Evolutionary conservation across 75 land plant genomes (phyloP), one percentile per base, ranked within the genome.

Genomic region (Larix kaempferi): DNA sequence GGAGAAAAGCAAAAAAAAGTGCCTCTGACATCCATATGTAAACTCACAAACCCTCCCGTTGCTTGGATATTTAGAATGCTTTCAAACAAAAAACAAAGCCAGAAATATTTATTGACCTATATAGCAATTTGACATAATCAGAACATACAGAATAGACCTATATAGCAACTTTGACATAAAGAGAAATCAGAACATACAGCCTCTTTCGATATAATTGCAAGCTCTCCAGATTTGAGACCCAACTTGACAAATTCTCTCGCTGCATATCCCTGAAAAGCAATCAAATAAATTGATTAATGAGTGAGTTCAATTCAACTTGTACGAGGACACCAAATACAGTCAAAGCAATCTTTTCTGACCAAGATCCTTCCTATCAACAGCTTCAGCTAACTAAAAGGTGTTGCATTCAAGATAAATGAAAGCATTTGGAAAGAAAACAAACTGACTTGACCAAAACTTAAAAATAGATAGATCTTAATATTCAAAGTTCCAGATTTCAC

Each of bases 191-290:
- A 55, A 67, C 88, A 79, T 94, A 96, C 99, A 79, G 91, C 89
- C 72, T 97, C 99, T 75, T 94, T 97, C 55, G 95, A 94, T 65
- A 97, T 95, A 74, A 97, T 88, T 21, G 99, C 98, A 15, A 97
- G 85, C 80, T 97, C 98, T 5, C 99, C 98, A 22, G 98, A 89
- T 44, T 87, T 79, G 37, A 94, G 65, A 12, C 95, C 95, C 61
- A 83, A 88, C 75, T 91, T 92, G 19, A 80, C 89, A 85, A 97
- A 97, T 64, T 97, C 99, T 80, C 95, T 86, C 12, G 99, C 98
- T 23, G 99, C 99, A 86, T 97, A 97, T 62, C 99, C 99, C 99
- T 96, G 84, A 58, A 79, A 39, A 21, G 21, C n/a, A 19, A 2
- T 19, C 73, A 22, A 19, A 22, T 21, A 69, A 41, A 69, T 41